A percentile compares a stretch with the other conserved stretches of the same genome.
phyloP scores from a whole-genome alignment of 2,329 filamentous ascomycete genomes.

The Daldinia sp. region DNA sequence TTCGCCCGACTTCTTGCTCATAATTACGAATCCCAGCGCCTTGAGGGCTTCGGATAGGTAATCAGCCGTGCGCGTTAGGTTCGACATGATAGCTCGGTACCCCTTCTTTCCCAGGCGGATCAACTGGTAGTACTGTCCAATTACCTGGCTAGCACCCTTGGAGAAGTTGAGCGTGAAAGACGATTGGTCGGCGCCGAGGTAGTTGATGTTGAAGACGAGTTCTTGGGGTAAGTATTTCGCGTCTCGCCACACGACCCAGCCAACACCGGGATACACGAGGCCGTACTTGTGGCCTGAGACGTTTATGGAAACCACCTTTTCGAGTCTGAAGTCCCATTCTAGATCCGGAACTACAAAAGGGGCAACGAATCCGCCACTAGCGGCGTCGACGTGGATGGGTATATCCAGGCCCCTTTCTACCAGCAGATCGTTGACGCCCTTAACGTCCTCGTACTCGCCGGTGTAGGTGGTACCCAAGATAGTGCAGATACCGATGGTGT shows the following conservation, averaged over 20 bases:
- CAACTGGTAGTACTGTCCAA: slow-evolving; percentile 97
- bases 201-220: slow-evolving; percentile 99
- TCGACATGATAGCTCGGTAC: slow-evolving; percentile 93
- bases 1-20: slow-evolving; percentile 81
- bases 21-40: slow-evolving; percentile 84
- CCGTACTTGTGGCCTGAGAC: slow-evolving; percentile 90
- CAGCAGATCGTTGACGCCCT: slow-evolving; percentile 89
- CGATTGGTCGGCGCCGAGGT: slow-evolving; percentile 93
- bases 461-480: slow-evolving; percentile 96
- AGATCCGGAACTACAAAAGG: slow-evolving; percentile 89
- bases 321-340: slow-evolving; percentile 91
- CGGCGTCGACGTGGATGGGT: slow-evolving; percentile 94
- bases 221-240: slow-evolving; percentile 88
- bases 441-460: slow-evolving; percentile 94
- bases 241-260: slow-evolving; percentile 91
- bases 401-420: slow-evolving; percentile 79
- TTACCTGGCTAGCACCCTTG: slow-evolving; percentile 93
- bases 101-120: slow-evolving; percentile 94
- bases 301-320: slow-evolving; percentile 93
- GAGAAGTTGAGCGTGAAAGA: slow-evolving; percentile 98
- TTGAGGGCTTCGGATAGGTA: slow-evolving; percentile 82
- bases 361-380: slow-evolving; percentile 90
- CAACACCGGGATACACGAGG: slow-evolving; percentile 87
- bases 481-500: slow-evolving; percentile 89
- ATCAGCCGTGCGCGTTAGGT: slow-evolving; percentile 89